A percentile compares a stretch with the other conserved stretches of the same genome.
These are phyloP conservation scores for Chaetothyriales sp. DNA, from an alignment of 2,329 filamentous ascomycete genomes.

Conservation along the genomic window DNA sequence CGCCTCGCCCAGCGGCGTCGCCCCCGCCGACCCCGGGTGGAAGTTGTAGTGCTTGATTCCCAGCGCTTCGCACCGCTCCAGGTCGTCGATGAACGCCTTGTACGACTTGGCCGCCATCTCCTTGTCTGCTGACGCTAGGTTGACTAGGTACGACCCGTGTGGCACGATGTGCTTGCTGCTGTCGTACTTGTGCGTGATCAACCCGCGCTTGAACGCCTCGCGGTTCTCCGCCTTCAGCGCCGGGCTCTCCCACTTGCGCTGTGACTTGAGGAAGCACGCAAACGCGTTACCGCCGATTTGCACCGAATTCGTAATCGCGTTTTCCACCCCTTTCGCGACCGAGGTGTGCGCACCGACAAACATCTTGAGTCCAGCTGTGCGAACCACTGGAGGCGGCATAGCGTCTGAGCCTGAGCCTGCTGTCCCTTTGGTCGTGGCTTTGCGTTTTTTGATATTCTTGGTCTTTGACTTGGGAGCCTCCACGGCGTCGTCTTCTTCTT, in stretches of 20 bases:
- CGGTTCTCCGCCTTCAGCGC: slow-evolving; percentile 53
- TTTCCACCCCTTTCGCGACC: slow-evolving; percentile 83
- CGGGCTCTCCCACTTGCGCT: slow-evolving; percentile 85
- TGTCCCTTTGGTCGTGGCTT: slow-evolving; percentile 39
- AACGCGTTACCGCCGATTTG: slow-evolving; percentile 82
- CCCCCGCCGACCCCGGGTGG: slow-evolving; percentile 74
- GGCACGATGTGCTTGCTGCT: slow-evolving; percentile 60
- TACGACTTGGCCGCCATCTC: slow-evolving; percentile 77
- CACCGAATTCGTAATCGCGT: slow-evolving; percentile 61
- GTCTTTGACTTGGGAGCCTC: not conserved
- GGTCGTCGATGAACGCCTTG: slow-evolving; percentile 69
- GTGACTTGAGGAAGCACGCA: slow-evolving; percentile 87
- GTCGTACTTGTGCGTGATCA: slow-evolving; percentile 56
- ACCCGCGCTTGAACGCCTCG: slow-evolving; percentile 53
- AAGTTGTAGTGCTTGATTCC: slow-evolving; percentile 95
- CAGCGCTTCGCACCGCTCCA: slow-evolving; percentile 67
- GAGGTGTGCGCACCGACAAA: slow-evolving; percentile 88
- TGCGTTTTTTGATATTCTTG: slow-evolving; percentile 10
- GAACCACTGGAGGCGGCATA: slow-evolving; percentile 48
- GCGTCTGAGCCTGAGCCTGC: slow-evolving; percentile 28
- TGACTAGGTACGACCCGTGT: slow-evolving; percentile 92
- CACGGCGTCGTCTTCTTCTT: not conserved
- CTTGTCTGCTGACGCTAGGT: slow-evolving; percentile 71
- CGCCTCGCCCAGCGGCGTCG: slow-evolving; percentile 50
- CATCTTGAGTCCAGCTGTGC: slow-evolving; percentile 61